phyloP scores from a whole-genome alignment of 2,329 filamentous ascomycete species.

The Aureobasidium melanogenum region DNA sequence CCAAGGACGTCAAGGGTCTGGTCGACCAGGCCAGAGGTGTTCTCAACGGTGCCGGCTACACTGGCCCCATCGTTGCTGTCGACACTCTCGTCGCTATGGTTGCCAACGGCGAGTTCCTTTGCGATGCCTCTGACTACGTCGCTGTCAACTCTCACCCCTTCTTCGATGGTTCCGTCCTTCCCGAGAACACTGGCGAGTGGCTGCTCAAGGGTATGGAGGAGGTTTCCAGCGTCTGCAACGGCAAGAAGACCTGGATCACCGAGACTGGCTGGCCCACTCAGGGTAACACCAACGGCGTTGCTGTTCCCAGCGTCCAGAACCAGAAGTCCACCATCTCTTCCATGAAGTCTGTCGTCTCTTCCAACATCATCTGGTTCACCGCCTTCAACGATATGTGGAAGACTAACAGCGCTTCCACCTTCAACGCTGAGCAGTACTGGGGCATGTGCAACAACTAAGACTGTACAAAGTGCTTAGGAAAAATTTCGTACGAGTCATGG shows the following conservation, averaged over 20 bases:
- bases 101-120: constrained; percentile 57
- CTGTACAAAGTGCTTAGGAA: constrained; percentile 1
- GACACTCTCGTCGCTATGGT: constrained; percentile 68
- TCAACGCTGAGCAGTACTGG: constrained; percentile 69
- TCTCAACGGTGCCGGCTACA: constrained; percentile 56
- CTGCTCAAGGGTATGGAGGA: constrained; percentile 46
- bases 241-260: constrained; percentile 62
- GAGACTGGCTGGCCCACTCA: constrained; percentile 78
- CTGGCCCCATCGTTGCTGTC: constrained; percentile 66
- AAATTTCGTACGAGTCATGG: constrained; percentile 12
- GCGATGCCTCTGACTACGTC: constrained; percentile 65
- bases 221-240: constrained; percentile 40
- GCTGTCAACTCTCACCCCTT: constrained; percentile 78
- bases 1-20: constrained; percentile 46
- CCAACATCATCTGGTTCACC: constrained; percentile 63
- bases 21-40: constrained; percentile 48
- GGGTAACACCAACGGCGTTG: constrained; percentile 55
- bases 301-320: constrained; percentile 59
- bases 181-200: constrained; percentile 58
- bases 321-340: constrained; percentile 58
- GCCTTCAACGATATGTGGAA: constrained; percentile 80
- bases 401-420: constrained; percentile 50
- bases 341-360: constrained; percentile 51
- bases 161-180: constrained; percentile 58
- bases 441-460: constrained; percentile 33